Base-by-base conservation (phyloP, 306 rosid genomes). In the Lathyrus sativus region DNA sequence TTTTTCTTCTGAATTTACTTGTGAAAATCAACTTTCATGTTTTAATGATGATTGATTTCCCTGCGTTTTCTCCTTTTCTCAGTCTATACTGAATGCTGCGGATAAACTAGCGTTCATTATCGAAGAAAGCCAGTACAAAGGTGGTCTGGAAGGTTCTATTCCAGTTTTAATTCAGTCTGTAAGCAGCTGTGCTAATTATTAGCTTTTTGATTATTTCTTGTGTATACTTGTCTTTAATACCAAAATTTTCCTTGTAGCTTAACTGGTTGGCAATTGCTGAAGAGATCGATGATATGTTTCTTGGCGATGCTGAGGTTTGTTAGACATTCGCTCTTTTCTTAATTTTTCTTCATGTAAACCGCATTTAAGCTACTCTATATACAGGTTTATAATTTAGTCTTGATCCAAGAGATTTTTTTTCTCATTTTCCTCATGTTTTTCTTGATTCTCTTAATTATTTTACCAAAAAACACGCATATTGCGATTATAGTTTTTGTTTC, bases 251-350 rank as follows among this genome's bases (percentile, higher is more conserved):
- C 84, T 86, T 62, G 67, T 78, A 88, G 97, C 78, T 85, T 59
- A 85, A 85, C 84, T 88, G 96, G 97, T 29, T 91, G 85, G 82
- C 71, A 65, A 76, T 83, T 56, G 97, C 97, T 13, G 97, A 91
- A 80, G 91, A 87, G 84, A 84, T 91, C 65, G 97, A 91, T 26
- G 97, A 91, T 69, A 71, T 87, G 68, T 91, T 86, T 81, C 72
- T 88, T 67, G 97, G 93, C 9, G 97, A 91, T 74, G 97, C 97
- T 0, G 96, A 91, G 96, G 97, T 91, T 74, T 43, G 74, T 44
- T 12, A 9, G 39, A 33, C 18, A 35, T 41, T 13, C 38, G 37
- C 38, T 15, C 38, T 29, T 67, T 71, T 12, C 55, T 2, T 8
- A 56, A 42, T 60, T 60, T 59, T 14, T 13, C 17, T 33, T 71